These are phyloP conservation scores for Laetiporus sulphureus DNA, from an alignment of 1,284 basidiomycete species.

Conservation along the genomic window DNA sequence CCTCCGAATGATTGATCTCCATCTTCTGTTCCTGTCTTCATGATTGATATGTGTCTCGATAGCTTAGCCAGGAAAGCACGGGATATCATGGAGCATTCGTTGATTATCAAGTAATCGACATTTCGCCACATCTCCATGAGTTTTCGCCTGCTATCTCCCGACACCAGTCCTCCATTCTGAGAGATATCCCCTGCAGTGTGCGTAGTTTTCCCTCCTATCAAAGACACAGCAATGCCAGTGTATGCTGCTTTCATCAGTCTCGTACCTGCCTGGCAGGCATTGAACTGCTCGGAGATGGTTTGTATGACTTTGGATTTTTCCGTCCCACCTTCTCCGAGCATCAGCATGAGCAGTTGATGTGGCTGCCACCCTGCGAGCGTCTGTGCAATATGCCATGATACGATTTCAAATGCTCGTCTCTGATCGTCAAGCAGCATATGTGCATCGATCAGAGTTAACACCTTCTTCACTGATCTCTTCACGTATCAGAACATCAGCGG, in stretches of 20 bases:
- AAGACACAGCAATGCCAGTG: constrained; percentile 29
- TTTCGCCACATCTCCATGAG: constrained; percentile 15
- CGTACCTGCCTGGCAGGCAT: too few relatives aligned
- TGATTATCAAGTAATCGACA: constrained; percentile 25
- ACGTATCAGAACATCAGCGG: too few relatives aligned
- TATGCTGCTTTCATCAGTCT: constrained; percentile 25
- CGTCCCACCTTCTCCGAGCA: constrained; percentile 31
- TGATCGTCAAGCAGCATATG: constrained; percentile 13
- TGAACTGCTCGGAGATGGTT: constrained; percentile 24
- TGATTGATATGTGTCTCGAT: constrained; percentile 16
- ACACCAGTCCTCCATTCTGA: background rate
- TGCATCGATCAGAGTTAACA: constrained; percentile 3
- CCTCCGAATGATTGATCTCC: constrained; percentile 1
- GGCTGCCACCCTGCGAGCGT: constrained; percentile 15
- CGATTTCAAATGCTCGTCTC: constrained; percentile 25
- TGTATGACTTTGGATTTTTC: constrained; percentile 33
- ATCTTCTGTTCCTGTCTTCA: constrained; percentile 16
- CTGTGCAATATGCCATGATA: constrained; percentile 21
- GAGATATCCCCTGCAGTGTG: constrained; percentile 15
- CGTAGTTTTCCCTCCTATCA: constrained; percentile 27
- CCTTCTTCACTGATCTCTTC: too few relatives aligned
- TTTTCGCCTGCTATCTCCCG: constrained; percentile 7
- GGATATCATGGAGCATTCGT: constrained; percentile 30
- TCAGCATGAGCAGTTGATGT: constrained; percentile 24
- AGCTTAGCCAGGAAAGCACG: constrained; percentile 22